These are phyloP conservation scores for Gyrodon lividus DNA, from an alignment of 768 basidiomycete genomes.

Conservation along the genomic window DNA sequence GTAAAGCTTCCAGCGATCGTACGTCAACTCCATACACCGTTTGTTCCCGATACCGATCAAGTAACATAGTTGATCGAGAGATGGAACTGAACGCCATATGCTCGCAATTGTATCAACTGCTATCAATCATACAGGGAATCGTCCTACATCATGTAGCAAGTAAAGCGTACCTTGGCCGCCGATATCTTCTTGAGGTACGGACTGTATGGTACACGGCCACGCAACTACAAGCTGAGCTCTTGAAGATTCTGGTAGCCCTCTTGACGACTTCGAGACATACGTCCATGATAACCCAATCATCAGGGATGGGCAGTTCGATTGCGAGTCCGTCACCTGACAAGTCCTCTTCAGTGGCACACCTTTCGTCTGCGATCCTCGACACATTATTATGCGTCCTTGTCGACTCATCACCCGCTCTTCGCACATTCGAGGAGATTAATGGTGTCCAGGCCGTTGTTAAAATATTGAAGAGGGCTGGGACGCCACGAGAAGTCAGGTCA, in stretches of 20 bases:
- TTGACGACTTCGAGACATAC: conserved; percentile 71
- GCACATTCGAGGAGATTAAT: conserved; percentile 72
- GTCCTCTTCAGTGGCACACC: conserved; percentile 31
- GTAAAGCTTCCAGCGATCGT: conserved; percentile 47
- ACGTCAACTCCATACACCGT: conserved; percentile 9
- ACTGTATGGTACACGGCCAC: neutral
- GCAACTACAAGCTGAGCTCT: conserved; percentile 6
- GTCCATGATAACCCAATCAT: conserved; percentile 28
- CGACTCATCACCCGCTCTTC: conserved; percentile 71
- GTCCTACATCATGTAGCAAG: conserved; percentile 64
- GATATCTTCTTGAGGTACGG: conserved; percentile 65
- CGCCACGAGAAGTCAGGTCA: conserved; percentile 85
- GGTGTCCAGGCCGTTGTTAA: conserved; percentile 86
- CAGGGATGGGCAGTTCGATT: neutral
- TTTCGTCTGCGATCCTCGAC: conserved; percentile 79
- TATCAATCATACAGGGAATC: conserved; percentile 77
- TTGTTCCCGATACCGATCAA: conserved; percentile 1
- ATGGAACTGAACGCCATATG: conserved; percentile 49
- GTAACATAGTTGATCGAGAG: conserved; percentile 39
- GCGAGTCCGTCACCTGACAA: conserved; percentile 21
- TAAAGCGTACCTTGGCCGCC: conserved; percentile 69
- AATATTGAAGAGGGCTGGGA: conserved; percentile 80
- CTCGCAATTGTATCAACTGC: conserved; percentile 53
- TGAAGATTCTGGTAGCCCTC: conserved; percentile 68
- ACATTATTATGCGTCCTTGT: conserved; percentile 88